Percentiles rank a stretch among this genome's conserved stretches.
Evolutionary conservation across 805 yeast genomes (phyloP).

Genomic region (Priceomyces castillae): DNA sequence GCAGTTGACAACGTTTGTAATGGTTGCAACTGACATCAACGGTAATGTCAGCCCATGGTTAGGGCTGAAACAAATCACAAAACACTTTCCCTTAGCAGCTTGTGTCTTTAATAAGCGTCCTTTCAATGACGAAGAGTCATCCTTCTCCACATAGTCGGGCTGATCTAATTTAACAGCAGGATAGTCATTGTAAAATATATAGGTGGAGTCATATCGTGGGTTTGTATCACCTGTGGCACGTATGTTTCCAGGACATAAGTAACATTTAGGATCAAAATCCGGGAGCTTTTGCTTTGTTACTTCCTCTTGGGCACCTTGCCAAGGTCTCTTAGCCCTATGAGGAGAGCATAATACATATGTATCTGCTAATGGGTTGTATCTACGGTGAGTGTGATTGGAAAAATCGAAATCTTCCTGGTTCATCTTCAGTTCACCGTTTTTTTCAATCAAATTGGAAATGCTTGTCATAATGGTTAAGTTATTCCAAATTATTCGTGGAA

Average conservation of each 20-base stretch:
- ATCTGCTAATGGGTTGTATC: conserved; percentile 67
- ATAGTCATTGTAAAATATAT: conserved; percentile 63
- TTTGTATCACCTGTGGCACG: conserved; percentile 62
- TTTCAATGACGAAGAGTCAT: conserved; percentile 24
- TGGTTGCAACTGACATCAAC: conserved; percentile 46
- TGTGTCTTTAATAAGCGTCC: conserved; percentile 49
- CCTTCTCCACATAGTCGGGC: conserved; percentile 37
- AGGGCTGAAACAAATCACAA: conserved; percentile 71
- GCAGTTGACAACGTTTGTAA: conserved; percentile 50
- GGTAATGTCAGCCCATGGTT: conserved; percentile 67
- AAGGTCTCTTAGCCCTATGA: conserved; percentile 73
- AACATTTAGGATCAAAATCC: conserved; percentile 61
- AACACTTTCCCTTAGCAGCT: conserved; percentile 66
- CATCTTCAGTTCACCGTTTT: conserved; percentile 13
- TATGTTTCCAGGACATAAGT: conserved; percentile 67
- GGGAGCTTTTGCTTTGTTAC: conserved; percentile 43
- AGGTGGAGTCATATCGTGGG: conserved; percentile 57
- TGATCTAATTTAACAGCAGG: conserved; percentile 65
- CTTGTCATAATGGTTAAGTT: background rate
- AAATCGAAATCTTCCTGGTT: conserved; percentile 39
- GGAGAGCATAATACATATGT: conserved; percentile 73
- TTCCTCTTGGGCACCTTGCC: conserved; percentile 73
- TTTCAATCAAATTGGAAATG: background rate
- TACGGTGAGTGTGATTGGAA: conserved; percentile 61
- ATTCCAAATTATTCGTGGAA: too few species aligned